Percentiles rank a stretch among this genome's conserved stretches.
These are phyloP conservation scores for Penicillium parvum DNA, from an alignment of 495 filamentous ascomycete species.

Conservation along the genomic window DNA sequence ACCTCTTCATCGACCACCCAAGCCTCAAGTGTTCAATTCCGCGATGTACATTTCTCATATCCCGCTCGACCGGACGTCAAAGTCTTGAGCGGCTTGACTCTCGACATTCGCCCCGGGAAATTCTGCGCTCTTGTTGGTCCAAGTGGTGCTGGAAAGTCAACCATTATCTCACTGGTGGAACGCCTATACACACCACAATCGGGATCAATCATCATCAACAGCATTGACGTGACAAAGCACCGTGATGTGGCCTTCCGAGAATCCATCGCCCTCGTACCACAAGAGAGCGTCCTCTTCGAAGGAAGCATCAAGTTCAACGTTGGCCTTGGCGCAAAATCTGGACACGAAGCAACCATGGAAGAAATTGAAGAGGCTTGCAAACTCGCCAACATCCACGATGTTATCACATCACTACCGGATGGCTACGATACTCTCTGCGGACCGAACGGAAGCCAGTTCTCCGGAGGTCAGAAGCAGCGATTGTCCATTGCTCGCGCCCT, in stretches of 20 bases:
- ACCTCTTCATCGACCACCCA: neutral
- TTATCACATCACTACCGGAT: constrained; percentile 51
- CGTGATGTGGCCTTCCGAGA: constrained; percentile 40
- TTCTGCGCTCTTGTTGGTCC: constrained; percentile 59
- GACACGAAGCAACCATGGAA: constrained; percentile 35
- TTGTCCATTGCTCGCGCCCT: constrained; percentile 72
- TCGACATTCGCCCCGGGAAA: constrained; percentile 53
- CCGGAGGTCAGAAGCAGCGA: constrained; percentile 74
- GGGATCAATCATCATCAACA: constrained; percentile 40
- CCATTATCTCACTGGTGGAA: constrained; percentile 56
- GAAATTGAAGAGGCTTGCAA: constrained; percentile 56
- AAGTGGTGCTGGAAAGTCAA: constrained; percentile 59
- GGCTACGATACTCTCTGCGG: constrained; percentile 64
- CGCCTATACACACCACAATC: constrained; percentile 50
- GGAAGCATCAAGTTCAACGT: constrained; percentile 54
- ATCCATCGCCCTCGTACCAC: constrained; percentile 49
- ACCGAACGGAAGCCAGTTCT: constrained; percentile 57
- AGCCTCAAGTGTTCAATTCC: constrained; percentile 46
- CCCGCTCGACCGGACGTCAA: constrained; percentile 52
- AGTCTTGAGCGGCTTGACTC: constrained; percentile 49
- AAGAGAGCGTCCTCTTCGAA: constrained; percentile 52
- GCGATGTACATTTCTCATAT: constrained; percentile 55
- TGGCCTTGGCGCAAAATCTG: constrained; percentile 42
- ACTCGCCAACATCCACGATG: constrained; percentile 56
- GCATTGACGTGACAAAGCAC: constrained; percentile 35